These are phyloP conservation scores for Sesbania bispinosa DNA, from an alignment of 306 rosid species.

Conservation along the genomic window DNA sequence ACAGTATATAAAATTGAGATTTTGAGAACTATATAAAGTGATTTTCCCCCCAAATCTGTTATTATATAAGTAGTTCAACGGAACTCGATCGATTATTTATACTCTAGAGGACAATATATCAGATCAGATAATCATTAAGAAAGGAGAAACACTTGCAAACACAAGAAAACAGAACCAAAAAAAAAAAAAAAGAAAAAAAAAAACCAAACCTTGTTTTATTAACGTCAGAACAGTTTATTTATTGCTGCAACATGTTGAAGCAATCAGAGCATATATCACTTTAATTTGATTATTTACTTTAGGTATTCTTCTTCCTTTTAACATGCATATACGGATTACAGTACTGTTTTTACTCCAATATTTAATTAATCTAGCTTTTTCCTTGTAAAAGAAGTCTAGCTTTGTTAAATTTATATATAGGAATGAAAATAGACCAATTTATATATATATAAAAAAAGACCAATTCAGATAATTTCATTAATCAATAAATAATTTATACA, in stretches of 20 bases:
- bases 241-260: neutral
- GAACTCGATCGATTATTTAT: constrained; percentile 25
- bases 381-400: too few relatives aligned
- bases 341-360: too few relatives aligned
- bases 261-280: neutral
- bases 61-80: constrained; percentile 35
- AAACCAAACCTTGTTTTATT: constrained; percentile 27
- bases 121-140: neutral
- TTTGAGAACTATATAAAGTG: neutral
- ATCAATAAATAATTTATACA: too few relatives aligned
- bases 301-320: neutral
- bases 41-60: constrained; percentile 8
- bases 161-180: too few relatives aligned
- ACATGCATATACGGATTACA: too few relatives aligned
- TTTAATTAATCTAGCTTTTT: too few relatives aligned
- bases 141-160: constrained; percentile 4
- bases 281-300: neutral
- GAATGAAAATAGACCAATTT: too few relatives aligned
- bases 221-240: neutral
- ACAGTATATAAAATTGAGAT: neutral
- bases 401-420: too few relatives aligned
- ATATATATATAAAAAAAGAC: too few relatives aligned
- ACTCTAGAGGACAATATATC: neutral
- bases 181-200: too few relatives aligned
- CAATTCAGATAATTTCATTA: too few relatives aligned